A percentile compares a stretch with the other conserved stretches of the same genome.
phyloP scores from a whole-genome alignment of 176 grass and related monocot species.

The Triticum dicoccoides region DNA sequence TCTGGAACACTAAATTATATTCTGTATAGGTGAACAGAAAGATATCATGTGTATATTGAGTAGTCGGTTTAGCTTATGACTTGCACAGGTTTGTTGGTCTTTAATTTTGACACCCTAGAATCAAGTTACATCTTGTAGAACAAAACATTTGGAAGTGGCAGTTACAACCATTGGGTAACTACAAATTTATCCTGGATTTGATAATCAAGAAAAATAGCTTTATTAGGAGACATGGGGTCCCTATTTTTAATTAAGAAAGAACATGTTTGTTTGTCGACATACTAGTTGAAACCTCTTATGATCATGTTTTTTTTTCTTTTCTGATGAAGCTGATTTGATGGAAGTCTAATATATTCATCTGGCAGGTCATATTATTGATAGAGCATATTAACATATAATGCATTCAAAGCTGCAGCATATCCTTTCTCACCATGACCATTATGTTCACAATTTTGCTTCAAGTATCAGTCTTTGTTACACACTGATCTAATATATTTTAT shows the following conservation, averaged over 20 bases:
- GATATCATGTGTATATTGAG: background rate
- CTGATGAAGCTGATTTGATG: background rate
- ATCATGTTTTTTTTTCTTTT: background rate
- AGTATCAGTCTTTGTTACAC: background rate
- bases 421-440: background rate
- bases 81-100: background rate
- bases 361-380: background rate
- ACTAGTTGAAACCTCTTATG: background rate
- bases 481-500: background rate
- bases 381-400: background rate
- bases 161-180: background rate
- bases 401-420: background rate
- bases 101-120: background rate
- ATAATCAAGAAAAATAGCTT: background rate
- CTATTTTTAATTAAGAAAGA: background rate
- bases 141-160: background rate
- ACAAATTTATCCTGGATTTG: background rate
- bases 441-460: background rate
- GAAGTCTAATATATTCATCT: background rate
- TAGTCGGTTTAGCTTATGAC: background rate
- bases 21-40: background rate
- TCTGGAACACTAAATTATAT: background rate
- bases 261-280: background rate
- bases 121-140: background rate
- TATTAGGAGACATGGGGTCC: background rate